phyloP scores from a whole-genome alignment of 352 stramenopile genomes.

The Phytophthora pistaciae region DNA sequence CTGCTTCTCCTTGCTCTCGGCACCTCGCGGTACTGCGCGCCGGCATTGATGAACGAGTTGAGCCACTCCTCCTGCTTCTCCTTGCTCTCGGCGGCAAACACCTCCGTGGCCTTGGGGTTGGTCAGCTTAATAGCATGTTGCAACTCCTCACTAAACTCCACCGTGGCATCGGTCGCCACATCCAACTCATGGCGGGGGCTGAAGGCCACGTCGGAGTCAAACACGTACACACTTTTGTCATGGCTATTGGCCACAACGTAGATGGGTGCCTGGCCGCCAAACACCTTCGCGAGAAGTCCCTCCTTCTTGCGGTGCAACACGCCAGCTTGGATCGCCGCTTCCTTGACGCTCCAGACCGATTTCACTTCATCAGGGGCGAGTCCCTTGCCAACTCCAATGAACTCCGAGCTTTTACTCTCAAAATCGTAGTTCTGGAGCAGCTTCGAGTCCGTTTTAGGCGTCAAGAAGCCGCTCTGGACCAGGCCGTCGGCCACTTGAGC shows the following conservation, averaged over 20 bases:
- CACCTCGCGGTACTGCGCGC: constrained; percentile 61
- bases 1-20: constrained; percentile 46
- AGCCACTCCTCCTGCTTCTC: constrained; percentile 56
- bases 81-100: constrained; percentile 31
- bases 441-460: constrained; percentile 26
- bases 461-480: constrained; percentile 44
- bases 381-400: constrained; percentile 30
- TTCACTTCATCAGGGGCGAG: constrained; percentile 18
- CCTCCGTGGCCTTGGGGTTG: constrained; percentile 33
- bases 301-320: constrained; percentile 35
- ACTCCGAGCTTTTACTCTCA: constrained; percentile 19
- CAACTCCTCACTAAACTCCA: constrained; percentile 23
- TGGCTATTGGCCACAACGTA: constrained; percentile 44
- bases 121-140: constrained; percentile 45
- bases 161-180: constrained; percentile 19
- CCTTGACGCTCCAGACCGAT: constrained; percentile 42
- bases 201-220: constrained; percentile 40
- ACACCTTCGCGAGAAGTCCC: constrained; percentile 34
- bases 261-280: constrained; percentile 21
- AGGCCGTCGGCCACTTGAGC: constrained; percentile 37
- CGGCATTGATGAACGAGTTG: constrained; percentile 57
- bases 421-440: constrained; percentile 33
- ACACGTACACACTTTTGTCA: constrained; percentile 36
- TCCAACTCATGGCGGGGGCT: constrained; percentile 24
- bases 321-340: constrained; percentile 44